A percentile compares a stretch with the other conserved stretches of the same genome.
These are phyloP conservation scores for Casaregolazyma lundiana DNA, from an alignment of 1,139 yeast genomes.

Conservation along the genomic window DNA sequence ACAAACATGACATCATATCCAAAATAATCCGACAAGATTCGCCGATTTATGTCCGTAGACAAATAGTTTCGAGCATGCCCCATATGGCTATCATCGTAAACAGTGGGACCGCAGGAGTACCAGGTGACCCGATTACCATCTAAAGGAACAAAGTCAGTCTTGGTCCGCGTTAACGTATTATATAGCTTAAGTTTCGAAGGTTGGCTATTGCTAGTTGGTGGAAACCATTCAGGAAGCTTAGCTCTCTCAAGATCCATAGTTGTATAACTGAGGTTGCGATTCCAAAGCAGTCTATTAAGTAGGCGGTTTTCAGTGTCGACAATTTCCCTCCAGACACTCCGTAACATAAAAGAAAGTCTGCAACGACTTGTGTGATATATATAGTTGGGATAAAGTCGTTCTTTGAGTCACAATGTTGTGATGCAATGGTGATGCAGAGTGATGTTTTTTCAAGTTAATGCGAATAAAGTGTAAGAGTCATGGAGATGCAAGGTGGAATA, in stretches of 20 bases:
- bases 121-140: conserved; percentile 65
- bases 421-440: conserved; percentile 1
- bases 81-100: conserved; percentile 96
- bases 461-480: neutral
- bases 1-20: conserved; percentile 83
- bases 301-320: neutral
- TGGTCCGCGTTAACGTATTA: conserved; percentile 80
- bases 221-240: conserved; percentile 22
- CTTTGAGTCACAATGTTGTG: neutral
- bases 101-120: conserved; percentile 99
- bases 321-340: neutral
- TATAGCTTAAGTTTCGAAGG: conserved; percentile 45
- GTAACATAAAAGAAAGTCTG: neutral
- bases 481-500: neutral
- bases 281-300: neutral
- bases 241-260: conserved; percentile 3
- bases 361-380: neutral
- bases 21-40: conserved; percentile 83
- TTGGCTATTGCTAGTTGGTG: conserved; percentile 15
- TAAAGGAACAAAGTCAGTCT: conserved; percentile 69
- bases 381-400: neutral
- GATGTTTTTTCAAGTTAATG: neutral
- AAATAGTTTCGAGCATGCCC: conserved; percentile 99
- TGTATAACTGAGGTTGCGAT: neutral
- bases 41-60: conserved; percentile 85